phyloP scores from a whole-genome alignment of 2,329 filamentous ascomycete genomes.

The Cladosporium colombiae region DNA sequence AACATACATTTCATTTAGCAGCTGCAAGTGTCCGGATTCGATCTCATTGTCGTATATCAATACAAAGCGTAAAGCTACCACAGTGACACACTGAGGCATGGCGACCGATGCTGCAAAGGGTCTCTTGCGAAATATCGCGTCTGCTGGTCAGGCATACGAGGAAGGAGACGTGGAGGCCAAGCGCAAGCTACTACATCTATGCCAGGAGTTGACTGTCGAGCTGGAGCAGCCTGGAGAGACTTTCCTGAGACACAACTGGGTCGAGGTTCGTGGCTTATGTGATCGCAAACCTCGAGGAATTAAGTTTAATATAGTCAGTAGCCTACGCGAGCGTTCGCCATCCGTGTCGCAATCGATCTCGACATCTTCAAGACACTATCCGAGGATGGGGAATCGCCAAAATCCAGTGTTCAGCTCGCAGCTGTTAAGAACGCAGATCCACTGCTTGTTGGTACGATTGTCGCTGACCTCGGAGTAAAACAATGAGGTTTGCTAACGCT shows the following conservation, averaged over 20 bases:
- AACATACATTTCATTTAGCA: neutral
- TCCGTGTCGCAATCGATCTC: neutral
- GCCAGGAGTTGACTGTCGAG: neutral
- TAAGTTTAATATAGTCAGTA: neutral
- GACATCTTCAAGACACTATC: constrained; percentile 8
- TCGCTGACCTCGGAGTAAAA: neutral
- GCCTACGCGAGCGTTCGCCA: neutral
- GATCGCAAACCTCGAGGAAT: neutral
- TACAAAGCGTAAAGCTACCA: neutral
- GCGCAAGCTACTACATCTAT: neutral
- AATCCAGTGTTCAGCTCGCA: neutral
- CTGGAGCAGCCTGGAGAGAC: constrained; percentile 1
- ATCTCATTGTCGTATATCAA: neutral
- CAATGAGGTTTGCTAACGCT: neutral
- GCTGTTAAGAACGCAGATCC: neutral
- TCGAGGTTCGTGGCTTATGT: neutral
- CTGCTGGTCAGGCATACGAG: neutral
- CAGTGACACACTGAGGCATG: neutral
- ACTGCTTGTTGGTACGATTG: constrained; percentile 1
- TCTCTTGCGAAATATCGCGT: neutral
- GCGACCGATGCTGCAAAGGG: neutral
- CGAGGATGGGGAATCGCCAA: neutral
- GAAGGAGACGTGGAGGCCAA: neutral
- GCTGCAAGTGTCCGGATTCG: neutral
- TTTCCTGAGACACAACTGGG: neutral